phyloP scores from a whole-genome alignment of 768 basidiomycete species.

The Leccinum uliginosum region DNA sequence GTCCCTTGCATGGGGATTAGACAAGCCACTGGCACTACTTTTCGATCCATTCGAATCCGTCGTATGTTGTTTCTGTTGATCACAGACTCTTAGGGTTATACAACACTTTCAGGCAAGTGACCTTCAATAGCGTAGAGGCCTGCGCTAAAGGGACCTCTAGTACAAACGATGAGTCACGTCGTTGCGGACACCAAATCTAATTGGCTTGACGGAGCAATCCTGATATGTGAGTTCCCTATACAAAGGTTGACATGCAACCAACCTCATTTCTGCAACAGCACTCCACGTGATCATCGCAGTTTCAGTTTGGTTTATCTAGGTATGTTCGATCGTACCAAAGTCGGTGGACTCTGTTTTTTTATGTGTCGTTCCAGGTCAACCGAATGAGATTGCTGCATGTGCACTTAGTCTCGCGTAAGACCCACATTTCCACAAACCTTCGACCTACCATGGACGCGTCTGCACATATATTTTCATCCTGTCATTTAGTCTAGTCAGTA shows the following conservation, averaged over 20 bases:
- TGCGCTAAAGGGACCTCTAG: slow-evolving; percentile 31
- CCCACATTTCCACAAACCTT: not conserved
- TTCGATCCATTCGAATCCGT: slow-evolving; percentile 91
- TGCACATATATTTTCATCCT: not conserved
- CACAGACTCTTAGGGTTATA: slow-evolving; percentile 6
- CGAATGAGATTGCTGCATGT: slow-evolving; percentile 19
- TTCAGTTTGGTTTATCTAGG: slow-evolving; percentile 59
- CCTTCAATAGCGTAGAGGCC: slow-evolving; percentile 33
- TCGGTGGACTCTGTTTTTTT: not conserved
- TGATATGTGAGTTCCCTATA: slow-evolving; percentile 53
- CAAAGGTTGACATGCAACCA: too few relatives aligned
- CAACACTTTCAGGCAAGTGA: slow-evolving; percentile 23
- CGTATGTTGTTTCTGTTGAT: slow-evolving; percentile 30
- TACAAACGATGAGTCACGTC: slow-evolving; percentile 81
- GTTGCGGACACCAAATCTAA: slow-evolving; percentile 80
- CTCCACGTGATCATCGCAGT: slow-evolving; percentile 71
- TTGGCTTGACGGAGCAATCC: slow-evolving; percentile 75
- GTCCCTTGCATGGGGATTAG: slow-evolving; percentile 73
- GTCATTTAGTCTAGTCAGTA: slow-evolving; percentile 1
- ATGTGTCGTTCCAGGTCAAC: slow-evolving; percentile 19
- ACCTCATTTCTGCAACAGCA: slow-evolving; percentile 32
- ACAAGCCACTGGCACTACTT: slow-evolving; percentile 73
- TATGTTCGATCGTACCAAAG: slow-evolving; percentile 4
- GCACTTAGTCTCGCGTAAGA: slow-evolving; percentile 2
- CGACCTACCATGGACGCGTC: slow-evolving; percentile 3